Evolutionary conservation across 2,329 filamentous ascomycete genomes (phyloP).

Genomic region (Alternaria triticina): DNA sequence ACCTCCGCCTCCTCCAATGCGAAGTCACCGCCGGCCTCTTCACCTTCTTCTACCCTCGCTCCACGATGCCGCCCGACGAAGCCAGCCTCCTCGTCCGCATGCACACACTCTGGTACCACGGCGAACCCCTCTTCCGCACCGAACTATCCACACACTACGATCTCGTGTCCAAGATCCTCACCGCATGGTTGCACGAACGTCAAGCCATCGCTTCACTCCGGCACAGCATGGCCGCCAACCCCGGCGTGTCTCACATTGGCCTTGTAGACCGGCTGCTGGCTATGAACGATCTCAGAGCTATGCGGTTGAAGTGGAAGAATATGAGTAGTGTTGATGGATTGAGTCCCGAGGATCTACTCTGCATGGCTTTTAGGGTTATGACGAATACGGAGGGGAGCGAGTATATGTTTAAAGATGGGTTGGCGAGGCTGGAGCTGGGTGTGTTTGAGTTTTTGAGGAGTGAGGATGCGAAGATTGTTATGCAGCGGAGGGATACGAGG

Average conservation of each 20-base stretch:
- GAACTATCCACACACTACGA: slow-evolving; percentile 37
- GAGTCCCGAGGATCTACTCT: slow-evolving; percentile 44
- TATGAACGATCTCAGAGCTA: slow-evolving; percentile 43
- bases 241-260: slow-evolving; percentile 32
- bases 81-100: slow-evolving; percentile 31
- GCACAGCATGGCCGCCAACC: slow-evolving; percentile 27
- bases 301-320: slow-evolving; percentile 46
- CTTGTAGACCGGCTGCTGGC: slow-evolving; percentile 42
- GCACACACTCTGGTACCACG: slow-evolving; percentile 37
- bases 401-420: slow-evolving; percentile 42
- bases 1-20: slow-evolving; percentile 38
- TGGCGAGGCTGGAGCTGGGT: slow-evolving; percentile 34
- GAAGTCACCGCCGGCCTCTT: slow-evolving; percentile 41
- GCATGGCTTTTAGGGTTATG: slow-evolving; percentile 38
- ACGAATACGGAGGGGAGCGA: slow-evolving; percentile 45
- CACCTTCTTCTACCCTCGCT: slow-evolving; percentile 39
- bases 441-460: slow-evolving; percentile 41
- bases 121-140: slow-evolving; percentile 32
- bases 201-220: slow-evolving; percentile 36
- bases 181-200: slow-evolving; percentile 40
- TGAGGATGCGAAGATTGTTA: slow-evolving; percentile 43
- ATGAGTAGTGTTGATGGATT: slow-evolving; percentile 42
- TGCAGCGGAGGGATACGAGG: slow-evolving; percentile 29
- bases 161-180: slow-evolving; percentile 35
- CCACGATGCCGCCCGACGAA: slow-evolving; percentile 32